Evolutionary conservation across 2,329 filamentous ascomycete species (phyloP), one percentile per base, ranked within the genome.

Genomic region (Fusarium xylarioides): DNA sequence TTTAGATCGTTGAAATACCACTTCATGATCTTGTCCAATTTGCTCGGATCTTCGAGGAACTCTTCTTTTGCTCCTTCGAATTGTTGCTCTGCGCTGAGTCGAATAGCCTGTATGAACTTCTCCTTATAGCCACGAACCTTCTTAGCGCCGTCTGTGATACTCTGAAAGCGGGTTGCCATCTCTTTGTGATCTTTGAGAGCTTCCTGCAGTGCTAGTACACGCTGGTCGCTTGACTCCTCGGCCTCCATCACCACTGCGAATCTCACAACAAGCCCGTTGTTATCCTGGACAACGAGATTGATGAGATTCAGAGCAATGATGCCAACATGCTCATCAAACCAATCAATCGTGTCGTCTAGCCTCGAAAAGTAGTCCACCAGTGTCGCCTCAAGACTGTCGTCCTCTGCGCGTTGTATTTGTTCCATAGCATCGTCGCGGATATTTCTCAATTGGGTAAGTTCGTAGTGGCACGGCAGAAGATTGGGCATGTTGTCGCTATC

Each of bases 1-100:
- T 97, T 97, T 42, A 99, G 88, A 81, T 99, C 95, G 84, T 98
- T 98, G 85, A 98, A 99, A 83, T 91, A 99, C 96, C 96, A 99
- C 79, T 93, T 93, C 83, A 97, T 90, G 74, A 90, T 91, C 85
- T 97, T 97, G 73, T 97, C 93, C 52, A 99, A 86, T 77, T 90
- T 91, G 55, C 91, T 89, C 1, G 96, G 93, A 79, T 98, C 94
- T 42, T 92, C 92, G 59, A 95, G 84, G 81, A 99, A 98, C 52
- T 91, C 89, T 60, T 92, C 89, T 66, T 91, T 90, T 44, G 91
- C 89, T 66, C 90, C 86, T 18, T 91, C 90, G 76, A 98, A 94
- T 78, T 95, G 92, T 49, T 88, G 89, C 78, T 93, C 88, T 11
- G 92, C 93, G 71, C 90, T 91, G 66, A 91, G 86, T 77, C 91